Base-by-base conservation (phyloP, 2,329 filamentous ascomycete species). In the Nemania sp. region DNA sequence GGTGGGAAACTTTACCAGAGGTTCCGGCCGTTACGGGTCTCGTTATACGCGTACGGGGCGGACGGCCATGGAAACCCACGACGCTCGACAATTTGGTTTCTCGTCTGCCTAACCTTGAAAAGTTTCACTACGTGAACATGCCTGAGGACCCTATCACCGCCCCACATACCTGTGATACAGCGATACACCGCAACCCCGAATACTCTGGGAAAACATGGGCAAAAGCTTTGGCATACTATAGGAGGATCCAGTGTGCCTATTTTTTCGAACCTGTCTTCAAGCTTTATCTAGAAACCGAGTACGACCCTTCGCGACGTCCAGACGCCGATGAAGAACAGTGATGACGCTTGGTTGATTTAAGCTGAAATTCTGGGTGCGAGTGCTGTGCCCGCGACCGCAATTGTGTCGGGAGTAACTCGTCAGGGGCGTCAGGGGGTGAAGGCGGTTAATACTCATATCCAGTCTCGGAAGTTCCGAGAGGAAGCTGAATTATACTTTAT, bases 1-100 rank as follows among this genome's bases (percentile, higher is more conserved):
- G 42, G 42, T 45, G 42, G 42, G 17, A 45, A 24, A 45, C 42
- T 30, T 45, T 45, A n/a, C 42, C 42, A 30, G 42, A 45, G 34
- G 42, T 30, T 20, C 42, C 42, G 28, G 42, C 42, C 20, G 42
- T 34, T 30, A 45, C 42, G 42, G 34, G 30, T 22, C 42, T 45
- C 42, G 22, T 23, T 22, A 26, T 45, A 28, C 23, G 24, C 33
- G 42, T 45, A 34, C 42, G 30, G 34, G 28, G 34, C 34, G 17
- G 34, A 28, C 42, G 19, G 34, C 19, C 42, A 28, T 45, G 28
- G 42, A 45, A 45, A 45, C 17, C 42, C 24, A n/a, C 8, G 26
- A 43, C 41, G 22, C 41, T 43, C 23, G 23, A 42, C 40, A 42
- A 42, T 15, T 42, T 42, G 40, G 24, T 42, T 30, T 42, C 40